Percentiles rank a stretch among this genome's conserved stretches.
phyloP scores from a whole-genome alignment of 2,329 filamentous ascomycete genomes.

The Dissoconium aciculare region DNA sequence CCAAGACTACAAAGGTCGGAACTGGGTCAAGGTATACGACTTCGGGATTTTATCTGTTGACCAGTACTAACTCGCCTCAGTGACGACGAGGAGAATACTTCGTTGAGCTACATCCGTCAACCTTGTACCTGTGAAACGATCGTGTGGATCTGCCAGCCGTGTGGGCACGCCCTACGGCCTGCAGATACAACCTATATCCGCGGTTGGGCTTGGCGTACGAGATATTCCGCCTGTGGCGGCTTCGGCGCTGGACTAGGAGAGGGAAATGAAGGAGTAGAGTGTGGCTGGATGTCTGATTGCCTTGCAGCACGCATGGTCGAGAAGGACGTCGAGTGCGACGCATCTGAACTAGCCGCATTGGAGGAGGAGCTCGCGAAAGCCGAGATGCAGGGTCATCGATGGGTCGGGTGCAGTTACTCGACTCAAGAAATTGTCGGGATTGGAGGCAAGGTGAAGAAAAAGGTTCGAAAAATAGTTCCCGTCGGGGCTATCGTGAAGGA shows the following conservation, averaged over 20 bases:
- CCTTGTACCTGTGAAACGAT: slow-evolving; percentile 45
- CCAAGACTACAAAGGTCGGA: no score
- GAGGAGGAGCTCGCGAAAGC: slow-evolving; percentile 21
- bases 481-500: slow-evolving; percentile 78
- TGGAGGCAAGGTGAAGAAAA: slow-evolving; percentile 74
- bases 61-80: no score
- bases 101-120: slow-evolving; percentile 32
- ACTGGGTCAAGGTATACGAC: no score
- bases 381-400: slow-evolving; percentile 20
- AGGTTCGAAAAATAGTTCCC: slow-evolving; percentile 65
- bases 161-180: slow-evolving; percentile 54
- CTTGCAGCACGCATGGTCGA: slow-evolving; percentile 64
- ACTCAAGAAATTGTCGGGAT: slow-evolving; percentile 85
- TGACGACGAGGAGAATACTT: no score
- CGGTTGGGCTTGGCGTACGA: slow-evolving; percentile 79
- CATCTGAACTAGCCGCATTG: slow-evolving; percentile 50
- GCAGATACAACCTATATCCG: slow-evolving; percentile 44
- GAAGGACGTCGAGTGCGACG: slow-evolving; percentile 72
- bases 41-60: no score
- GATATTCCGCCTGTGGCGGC: slow-evolving; percentile 66
- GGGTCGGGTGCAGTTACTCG: slow-evolving; percentile 56
- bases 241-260: slow-evolving; percentile 64
- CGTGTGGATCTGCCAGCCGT: slow-evolving; percentile 77
- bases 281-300: slow-evolving; percentile 63
- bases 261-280: slow-evolving; percentile 75